phyloP scores from a whole-genome alignment of 176 grass and related monocot species.

The Triticum timopheevii region DNA sequence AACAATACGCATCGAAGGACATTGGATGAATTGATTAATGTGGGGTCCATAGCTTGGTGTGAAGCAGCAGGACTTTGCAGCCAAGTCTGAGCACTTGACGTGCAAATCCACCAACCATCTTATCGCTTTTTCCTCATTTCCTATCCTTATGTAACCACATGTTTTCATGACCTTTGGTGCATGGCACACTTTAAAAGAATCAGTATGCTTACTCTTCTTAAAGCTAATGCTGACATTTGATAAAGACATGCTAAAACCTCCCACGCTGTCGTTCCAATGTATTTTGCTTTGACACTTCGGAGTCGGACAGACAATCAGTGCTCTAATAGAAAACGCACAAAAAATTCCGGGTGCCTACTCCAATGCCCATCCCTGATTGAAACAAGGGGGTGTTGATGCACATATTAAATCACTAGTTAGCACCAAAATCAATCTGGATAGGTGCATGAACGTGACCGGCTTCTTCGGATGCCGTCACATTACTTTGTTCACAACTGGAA shows the following conservation, averaged over 20 bases:
- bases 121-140: slow-evolving; percentile 8
- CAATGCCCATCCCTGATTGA: neutral
- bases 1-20: neutral
- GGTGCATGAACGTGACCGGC: neutral
- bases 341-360: neutral
- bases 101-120: neutral
- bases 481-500: slow-evolving; percentile 28
- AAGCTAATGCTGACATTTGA: slow-evolving; percentile 6
- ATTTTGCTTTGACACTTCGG: neutral
- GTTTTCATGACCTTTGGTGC: neutral
- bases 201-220: neutral
- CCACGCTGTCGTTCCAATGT: neutral
- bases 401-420: neutral
- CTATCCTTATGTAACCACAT: neutral
- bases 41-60: neutral
- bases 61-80: neutral
- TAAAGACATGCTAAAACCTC: slow-evolving; percentile 7
- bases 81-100: neutral
- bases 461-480: slow-evolving; percentile 12
- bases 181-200: neutral
- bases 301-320: neutral
- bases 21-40: neutral
- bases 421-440: slow-evolving; percentile 12
- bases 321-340: neutral
- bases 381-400: slow-evolving; percentile 4